A percentile compares a stretch with the other conserved stretches of the same genome.
phyloP scores from a whole-genome alignment of 1,284 basidiomycete species.

The Heterobasidion occidentale region DNA sequence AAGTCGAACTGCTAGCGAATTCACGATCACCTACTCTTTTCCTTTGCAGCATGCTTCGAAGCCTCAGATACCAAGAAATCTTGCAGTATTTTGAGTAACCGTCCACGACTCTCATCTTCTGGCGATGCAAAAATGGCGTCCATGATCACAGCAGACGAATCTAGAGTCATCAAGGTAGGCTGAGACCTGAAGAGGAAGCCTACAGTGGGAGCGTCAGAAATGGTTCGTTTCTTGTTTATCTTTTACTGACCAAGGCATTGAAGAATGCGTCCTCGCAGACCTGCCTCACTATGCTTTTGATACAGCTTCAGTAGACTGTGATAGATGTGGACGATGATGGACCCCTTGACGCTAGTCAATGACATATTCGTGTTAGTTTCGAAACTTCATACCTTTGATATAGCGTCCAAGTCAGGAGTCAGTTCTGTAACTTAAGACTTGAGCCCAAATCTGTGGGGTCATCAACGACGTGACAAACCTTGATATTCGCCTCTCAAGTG shows the following conservation, averaged over 20 bases:
- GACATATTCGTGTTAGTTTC: constrained; percentile 2
- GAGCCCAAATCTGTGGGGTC: not conserved
- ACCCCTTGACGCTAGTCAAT: constrained; percentile 33
- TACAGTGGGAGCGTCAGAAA: constrained; percentile 17
- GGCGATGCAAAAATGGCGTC: constrained; percentile 72
- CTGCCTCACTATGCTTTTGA: constrained; percentile 45
- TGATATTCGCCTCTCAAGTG: constrained; percentile 51
- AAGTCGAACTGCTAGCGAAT: not conserved
- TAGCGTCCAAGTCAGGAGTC: constrained; percentile 46
- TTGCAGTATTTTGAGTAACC: constrained; percentile 82
- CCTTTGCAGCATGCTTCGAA: constrained; percentile 60
- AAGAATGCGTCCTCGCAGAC: constrained; percentile 57
- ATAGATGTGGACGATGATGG: constrained; percentile 82
- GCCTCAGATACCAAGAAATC: constrained; percentile 84
- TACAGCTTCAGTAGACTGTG: constrained; percentile 64
- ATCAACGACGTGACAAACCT: constrained; percentile 25
- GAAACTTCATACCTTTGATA: constrained; percentile 41
- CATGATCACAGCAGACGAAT: constrained; percentile 80
- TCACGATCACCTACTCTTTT: constrained; percentile 49
- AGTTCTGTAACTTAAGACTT: constrained; percentile 30
- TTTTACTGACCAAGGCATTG: constrained; percentile 71
- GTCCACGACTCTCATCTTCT: constrained; percentile 64
- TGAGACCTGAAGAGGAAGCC: constrained; percentile 91
- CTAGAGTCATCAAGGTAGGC: constrained; percentile 80
- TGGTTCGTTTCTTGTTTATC: not conserved